Conservation (phyloP, 108 stramenopile species). For the Cafeteria roenbergensis region DNA sequence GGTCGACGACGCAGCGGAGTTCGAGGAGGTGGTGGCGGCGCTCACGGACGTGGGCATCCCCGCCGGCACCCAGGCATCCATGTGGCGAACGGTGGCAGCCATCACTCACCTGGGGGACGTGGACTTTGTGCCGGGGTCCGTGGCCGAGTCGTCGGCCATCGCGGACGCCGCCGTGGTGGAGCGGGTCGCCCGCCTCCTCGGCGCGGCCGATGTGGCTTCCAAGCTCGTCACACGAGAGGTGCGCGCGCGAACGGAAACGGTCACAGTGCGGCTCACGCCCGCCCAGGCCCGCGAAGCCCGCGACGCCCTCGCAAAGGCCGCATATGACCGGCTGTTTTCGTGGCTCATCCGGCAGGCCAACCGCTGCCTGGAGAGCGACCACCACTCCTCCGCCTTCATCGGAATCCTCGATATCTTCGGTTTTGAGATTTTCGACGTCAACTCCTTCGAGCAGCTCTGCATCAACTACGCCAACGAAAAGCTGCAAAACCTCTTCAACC, state of each 20-base stretch:
- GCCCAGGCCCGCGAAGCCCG: conserved; percentile 11
- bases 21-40: conserved; percentile 56
- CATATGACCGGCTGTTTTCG: conserved; percentile 29
- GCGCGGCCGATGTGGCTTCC: not conserved
- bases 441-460: conserved; percentile 25
- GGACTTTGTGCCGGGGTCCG: not conserved
- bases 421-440: conserved; percentile 22
- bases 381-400: not conserved
- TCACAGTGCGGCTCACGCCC: not conserved
- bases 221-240: not conserved
- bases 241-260: not conserved
- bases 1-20: conserved; percentile 64
- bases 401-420: conserved; percentile 23
- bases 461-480: conserved; percentile 27
- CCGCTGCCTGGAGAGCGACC: not conserved
- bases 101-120: conserved; percentile 18
- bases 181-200: conserved; percentile 7
- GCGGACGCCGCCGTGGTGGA: not conserved
- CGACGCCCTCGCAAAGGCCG: conserved; percentile 28
- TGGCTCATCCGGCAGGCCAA: conserved; percentile 29
- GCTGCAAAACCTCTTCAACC: conserved; percentile 22
- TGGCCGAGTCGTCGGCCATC: not conserved
- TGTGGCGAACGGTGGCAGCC: conserved; percentile 24
- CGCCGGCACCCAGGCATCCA: conserved; percentile 12
- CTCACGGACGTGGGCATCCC: conserved; percentile 30